Conservation (phyloP, 495 filamentous ascomycete species). For the Penicillium riverlandense region DNA sequence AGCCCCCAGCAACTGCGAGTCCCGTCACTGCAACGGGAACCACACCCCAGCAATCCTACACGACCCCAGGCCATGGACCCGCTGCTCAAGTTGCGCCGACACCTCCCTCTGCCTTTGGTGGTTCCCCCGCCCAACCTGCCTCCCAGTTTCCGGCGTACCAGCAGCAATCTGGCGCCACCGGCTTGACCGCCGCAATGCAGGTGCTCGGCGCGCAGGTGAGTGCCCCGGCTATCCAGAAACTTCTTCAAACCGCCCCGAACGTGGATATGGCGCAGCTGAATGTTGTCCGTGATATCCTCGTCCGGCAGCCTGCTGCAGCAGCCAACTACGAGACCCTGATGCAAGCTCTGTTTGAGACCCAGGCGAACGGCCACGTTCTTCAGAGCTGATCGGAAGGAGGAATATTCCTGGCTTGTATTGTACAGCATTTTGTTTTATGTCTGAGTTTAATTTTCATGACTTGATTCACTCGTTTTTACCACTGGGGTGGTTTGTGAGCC, state of each 20-base stretch:
- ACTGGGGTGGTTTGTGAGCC: slow-evolving; percentile 10
- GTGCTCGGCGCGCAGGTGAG: slow-evolving; percentile 53
- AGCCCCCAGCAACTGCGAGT: slow-evolving; percentile 31
- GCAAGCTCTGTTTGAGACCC: slow-evolving; percentile 30
- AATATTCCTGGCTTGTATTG: not conserved
- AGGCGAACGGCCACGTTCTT: slow-evolving; percentile 25
- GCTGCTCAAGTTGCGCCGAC: slow-evolving; percentile 19
- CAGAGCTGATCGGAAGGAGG: slow-evolving; percentile 12
- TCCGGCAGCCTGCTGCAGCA: slow-evolving; percentile 41
- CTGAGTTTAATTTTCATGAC: slow-evolving; percentile 4
- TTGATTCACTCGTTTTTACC: slow-evolving; percentile 5
- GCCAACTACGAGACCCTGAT: slow-evolving; percentile 29
- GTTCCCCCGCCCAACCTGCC: slow-evolving; percentile 9
- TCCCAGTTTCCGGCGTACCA: not conserved
- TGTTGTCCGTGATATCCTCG: slow-evolving; percentile 53
- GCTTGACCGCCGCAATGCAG: slow-evolving; percentile 28
- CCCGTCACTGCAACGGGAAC: slow-evolving; percentile 35
- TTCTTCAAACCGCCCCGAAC: slow-evolving; percentile 57
- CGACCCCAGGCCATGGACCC: slow-evolving; percentile 16
- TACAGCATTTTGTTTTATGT: not conserved
- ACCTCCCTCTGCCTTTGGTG: slow-evolving; percentile 14
- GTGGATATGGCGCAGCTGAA: slow-evolving; percentile 57
- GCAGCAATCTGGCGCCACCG: slow-evolving; percentile 1
- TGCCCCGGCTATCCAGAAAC: slow-evolving; percentile 57
- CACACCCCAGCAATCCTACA: slow-evolving; percentile 29